Evolutionary conservation across 345 rosid genomes (phyloP), one percentile per base, ranked within the genome.

Genomic region (Camelina neglecta): DNA sequence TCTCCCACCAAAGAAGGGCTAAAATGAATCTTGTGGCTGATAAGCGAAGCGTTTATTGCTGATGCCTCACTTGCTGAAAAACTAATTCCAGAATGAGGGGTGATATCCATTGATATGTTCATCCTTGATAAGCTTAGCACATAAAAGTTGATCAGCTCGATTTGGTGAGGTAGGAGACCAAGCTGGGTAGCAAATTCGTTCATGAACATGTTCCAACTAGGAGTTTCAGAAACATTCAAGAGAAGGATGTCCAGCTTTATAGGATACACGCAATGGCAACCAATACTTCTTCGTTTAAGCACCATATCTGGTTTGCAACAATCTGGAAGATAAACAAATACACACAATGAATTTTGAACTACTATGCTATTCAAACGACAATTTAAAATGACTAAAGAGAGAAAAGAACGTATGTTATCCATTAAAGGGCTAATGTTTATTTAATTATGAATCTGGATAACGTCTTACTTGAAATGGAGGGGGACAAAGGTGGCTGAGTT

Each of bases 211-310:
- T 59, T 81, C 97, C 91, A 79, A 76, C 86, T 80, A n/a, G 92
- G 87, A 81, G 84, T 89, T 76, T 86, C 88, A 6, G 99, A 92
- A 71, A 95, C 90, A 76, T 95, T 95, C 82, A 86, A 66, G 54
- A 95, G 99, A 73, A 89, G 85, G 83, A 95, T 93, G 71, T 92
- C 99, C 62, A 95, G 87, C 88, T 90, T 92, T 80, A 95, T 89
- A n/a, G 99, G 99, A 85, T 95, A 92, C 53, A 88, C 99, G 51
- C 99, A 95, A 75, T 90, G 90, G 74, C 99, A 92, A 76, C 81
- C 90, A 73, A 66, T 84, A 79, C 81, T 84, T 69, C 85, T 89
- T 71, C 86, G 86, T 85, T 86, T 95, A 88, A 82, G 82, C 80
- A 95, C 95, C 82, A 79, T 84, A 72, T 87, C 78, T 24, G 82